Base-by-base conservation (phyloP, 129 eudicot species). In the Arctium lappa region DNA sequence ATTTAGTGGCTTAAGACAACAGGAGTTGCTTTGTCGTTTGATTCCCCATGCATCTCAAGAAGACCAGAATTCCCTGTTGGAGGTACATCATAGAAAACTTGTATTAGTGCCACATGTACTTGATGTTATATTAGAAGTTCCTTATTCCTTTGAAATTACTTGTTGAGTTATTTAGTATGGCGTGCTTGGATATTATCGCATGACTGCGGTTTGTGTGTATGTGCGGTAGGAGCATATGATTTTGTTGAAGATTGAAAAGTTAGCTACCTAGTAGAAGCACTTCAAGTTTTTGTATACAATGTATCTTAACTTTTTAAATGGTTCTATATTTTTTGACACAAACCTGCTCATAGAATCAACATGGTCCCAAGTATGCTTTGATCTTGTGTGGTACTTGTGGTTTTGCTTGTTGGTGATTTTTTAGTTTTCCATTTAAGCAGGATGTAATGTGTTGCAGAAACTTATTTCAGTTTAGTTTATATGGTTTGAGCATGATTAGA, bases 1-100 rank as follows among this genome's bases (percentile, higher is more conserved):
- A 27, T 94, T 94, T 83, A 85, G 89, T 71, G 93, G 94, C 34
- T 75, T 63, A 73, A 91, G 94, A 87, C 94, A 84, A 69, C 92
- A 91, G 42, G 93, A 94, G 32, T 85, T 94, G 37, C 76, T 88
- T 40, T 85, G 85, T 86, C 94, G 97, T 77, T 68, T 94, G 82
- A 38, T 77, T 63, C 87, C 82, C 0, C 73, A 37, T 38, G 81
- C 88, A 4, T 85, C 94, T 29, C 87, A 86, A 75, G 90, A 92
- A 72, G 72, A 85, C 78, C 86, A 85, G 63, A 76, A 53, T 76
- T 79, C 87, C 72, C 73, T 91, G 76, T 27, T 75, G 83, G 92
- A 91, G 98, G 98, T 92, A 91, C 66, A 56, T 79, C 11, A 22
- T 31, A 27, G 36, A 69, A 29, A 53, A 34, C 18, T 33, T 82